phyloP scores from a whole-genome alignment of 2,329 filamentous ascomycete genomes.

The Fusarium fracticaudum region DNA sequence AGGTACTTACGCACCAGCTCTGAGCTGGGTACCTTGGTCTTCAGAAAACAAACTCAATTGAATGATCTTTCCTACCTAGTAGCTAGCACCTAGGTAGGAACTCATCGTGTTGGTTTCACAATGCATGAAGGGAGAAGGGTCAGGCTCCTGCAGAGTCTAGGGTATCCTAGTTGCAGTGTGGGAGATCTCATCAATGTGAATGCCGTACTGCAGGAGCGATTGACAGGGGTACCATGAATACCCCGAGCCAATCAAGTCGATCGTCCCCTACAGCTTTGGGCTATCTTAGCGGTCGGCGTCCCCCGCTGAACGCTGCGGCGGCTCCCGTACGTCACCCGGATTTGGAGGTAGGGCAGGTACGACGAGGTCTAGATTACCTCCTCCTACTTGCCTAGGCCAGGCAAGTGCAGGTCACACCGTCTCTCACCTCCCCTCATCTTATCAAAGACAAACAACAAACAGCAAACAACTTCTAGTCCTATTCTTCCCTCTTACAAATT shows the following conservation, averaged over 20 bases:
- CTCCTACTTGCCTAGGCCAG: slow-evolving; percentile 13
- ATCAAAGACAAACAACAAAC: slow-evolving; percentile 1
- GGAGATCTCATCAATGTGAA: background rate
- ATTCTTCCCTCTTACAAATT: background rate
- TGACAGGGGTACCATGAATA: slow-evolving; percentile 16
- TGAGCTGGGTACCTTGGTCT: too few species aligned
- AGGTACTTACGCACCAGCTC: too few species aligned
- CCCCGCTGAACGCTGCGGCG: slow-evolving; percentile 39
- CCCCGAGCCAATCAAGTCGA: slow-evolving; percentile 28
- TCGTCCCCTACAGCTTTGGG: slow-evolving; percentile 26
- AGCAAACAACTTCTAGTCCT: background rate
- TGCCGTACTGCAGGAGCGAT: slow-evolving; percentile 9
- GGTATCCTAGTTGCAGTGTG: slow-evolving; percentile 10
- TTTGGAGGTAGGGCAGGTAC: slow-evolving; percentile 15
- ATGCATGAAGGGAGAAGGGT: background rate
- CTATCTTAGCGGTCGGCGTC: slow-evolving; percentile 32
- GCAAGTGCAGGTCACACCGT: slow-evolving; percentile 36
- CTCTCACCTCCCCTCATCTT: slow-evolving; percentile 22
- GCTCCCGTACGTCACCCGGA: slow-evolving; percentile 35
- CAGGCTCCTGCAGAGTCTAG: slow-evolving; percentile 11
- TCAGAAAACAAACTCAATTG: background rate
- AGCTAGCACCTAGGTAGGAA: too few species aligned
- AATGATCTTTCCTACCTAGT: too few species aligned
- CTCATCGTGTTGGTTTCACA: background rate
- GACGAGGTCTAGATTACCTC: background rate